Percentiles rank a stretch among this genome's conserved stretches.
Evolutionary conservation across 1,139 yeast species (phyloP).

Genomic region (Blastobotrys elegans): DNA sequence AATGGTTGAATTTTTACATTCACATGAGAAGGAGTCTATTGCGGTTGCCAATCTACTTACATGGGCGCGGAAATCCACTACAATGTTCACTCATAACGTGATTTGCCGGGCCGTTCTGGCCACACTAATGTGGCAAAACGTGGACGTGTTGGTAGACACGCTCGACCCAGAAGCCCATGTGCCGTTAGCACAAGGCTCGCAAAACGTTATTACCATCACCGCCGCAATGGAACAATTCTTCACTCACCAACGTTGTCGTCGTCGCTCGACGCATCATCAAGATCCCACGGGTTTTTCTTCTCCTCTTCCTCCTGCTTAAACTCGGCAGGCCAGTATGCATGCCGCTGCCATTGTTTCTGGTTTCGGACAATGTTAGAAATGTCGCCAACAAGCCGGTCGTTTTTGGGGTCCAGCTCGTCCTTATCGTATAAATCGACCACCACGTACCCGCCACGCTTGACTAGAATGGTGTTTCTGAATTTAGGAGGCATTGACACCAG

Average conservation of each 20-base stretch:
- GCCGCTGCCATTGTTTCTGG: constrained; percentile 34
- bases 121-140: neutral
- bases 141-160: neutral
- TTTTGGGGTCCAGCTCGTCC: constrained; percentile 17
- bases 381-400: constrained; percentile 31
- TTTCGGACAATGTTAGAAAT: constrained; percentile 35
- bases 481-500: constrained; percentile 35
- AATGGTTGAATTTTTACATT: neutral
- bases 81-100: neutral
- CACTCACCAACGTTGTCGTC: constrained; percentile 27
- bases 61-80: neutral
- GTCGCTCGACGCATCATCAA: constrained; percentile 10
- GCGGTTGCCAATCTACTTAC: neutral
- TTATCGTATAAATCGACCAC: constrained; percentile 29
- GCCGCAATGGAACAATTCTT: too few species aligned
- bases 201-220: too few species aligned
- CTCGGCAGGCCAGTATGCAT: constrained; percentile 36
- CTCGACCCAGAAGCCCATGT: neutral
- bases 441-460: constrained; percentile 37
- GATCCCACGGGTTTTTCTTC: constrained; percentile 4
- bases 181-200: neutral
- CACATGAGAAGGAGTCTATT: neutral
- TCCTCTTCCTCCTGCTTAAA: constrained; percentile 22
- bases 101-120: neutral
- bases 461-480: constrained; percentile 36